These are phyloP conservation scores for Friedmanniomyces simplex DNA, from an alignment of 495 filamentous ascomycete genomes.

Conservation along the genomic window DNA sequence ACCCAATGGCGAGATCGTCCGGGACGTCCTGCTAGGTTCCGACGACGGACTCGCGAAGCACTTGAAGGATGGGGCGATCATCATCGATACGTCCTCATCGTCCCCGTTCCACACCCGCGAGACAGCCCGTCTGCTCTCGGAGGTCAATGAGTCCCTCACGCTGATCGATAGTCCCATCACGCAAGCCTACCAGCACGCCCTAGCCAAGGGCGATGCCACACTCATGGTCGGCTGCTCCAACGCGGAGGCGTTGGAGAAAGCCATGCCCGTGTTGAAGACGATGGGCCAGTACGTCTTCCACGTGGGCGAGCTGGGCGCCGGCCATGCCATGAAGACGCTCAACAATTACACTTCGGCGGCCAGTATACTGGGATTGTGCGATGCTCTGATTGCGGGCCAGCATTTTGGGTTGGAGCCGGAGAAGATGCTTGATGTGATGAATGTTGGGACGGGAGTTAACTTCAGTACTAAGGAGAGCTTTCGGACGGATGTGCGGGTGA, in stretches of 20 bases:
- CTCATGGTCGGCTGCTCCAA: conserved; percentile 17
- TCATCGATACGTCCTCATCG: conserved; percentile 14
- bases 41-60: not conserved
- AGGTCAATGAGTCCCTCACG: conserved; percentile 6
- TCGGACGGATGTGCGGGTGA: conserved; percentile 13
- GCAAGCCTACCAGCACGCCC: conserved; percentile 8
- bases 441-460: conserved; percentile 18
- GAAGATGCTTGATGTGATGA: conserved; percentile 21
- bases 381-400: conserved; percentile 16
- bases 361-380: conserved; percentile 11
- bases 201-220: conserved; percentile 16
- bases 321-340: conserved; percentile 18
- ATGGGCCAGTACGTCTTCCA: conserved; percentile 16
- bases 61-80: conserved; percentile 7
- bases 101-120: conserved; percentile 17
- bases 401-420: conserved; percentile 14
- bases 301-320: conserved; percentile 16
- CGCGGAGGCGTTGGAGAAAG: conserved; percentile 7
- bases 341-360: conserved; percentile 16
- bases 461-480: conserved; percentile 20
- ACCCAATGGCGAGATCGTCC: conserved; percentile 17
- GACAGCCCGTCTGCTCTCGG: conserved; percentile 3
- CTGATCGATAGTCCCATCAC: conserved; percentile 16
- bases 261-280: conserved; percentile 14
- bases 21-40: conserved; percentile 13